Conservation (phyloP, 257 asterid genomes). For the Leonotis leonurus region DNA sequence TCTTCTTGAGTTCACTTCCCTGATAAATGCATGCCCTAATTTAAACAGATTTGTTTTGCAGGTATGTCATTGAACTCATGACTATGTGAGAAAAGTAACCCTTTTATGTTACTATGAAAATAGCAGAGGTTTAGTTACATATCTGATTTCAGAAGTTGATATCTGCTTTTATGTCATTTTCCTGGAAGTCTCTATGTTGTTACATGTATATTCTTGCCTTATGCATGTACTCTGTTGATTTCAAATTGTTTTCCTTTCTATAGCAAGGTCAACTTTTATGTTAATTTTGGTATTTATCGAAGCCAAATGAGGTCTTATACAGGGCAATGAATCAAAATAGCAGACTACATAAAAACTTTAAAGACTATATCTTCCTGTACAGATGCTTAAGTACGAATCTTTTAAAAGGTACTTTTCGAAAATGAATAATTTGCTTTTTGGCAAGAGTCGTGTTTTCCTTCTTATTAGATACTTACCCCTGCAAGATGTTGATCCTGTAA, state of each 20-base stretch:
- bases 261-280: background rate
- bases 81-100: background rate
- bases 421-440: background rate
- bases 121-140: background rate
- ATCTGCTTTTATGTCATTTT: background rate
- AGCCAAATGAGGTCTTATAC: background rate
- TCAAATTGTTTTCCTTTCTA: constrained; percentile 1
- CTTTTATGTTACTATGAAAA: background rate
- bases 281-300: background rate
- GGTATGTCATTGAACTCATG: constrained; percentile 23
- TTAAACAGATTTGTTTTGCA: constrained; percentile 43
- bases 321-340: background rate
- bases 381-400: background rate
- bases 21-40: constrained; percentile 35
- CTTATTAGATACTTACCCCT: background rate
- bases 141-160: background rate
- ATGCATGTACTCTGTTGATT: background rate
- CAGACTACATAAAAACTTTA: background rate
- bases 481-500: background rate
- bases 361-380: background rate
- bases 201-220: background rate
- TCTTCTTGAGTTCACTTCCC: constrained; percentile 44
- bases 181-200: background rate
- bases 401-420: background rate
- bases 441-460: background rate